Conservation (phyloP, 2,329 filamentous ascomycete species). For the Anthostomella pinea region DNA sequence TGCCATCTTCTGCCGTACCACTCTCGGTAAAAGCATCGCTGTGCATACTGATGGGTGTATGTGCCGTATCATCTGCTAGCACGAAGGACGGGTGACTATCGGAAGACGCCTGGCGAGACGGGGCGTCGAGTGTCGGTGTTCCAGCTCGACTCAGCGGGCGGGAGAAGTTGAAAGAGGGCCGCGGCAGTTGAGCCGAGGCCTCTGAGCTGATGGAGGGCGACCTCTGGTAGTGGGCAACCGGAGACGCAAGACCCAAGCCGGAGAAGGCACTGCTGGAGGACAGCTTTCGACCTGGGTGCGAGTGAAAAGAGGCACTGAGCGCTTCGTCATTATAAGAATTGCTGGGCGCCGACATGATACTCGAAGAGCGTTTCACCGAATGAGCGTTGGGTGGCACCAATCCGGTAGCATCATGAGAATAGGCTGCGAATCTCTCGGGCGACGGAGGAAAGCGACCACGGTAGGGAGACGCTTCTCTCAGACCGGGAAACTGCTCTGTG, state of each 20-base stretch:
- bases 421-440: slow-evolving; percentile 41
- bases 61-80: slow-evolving; percentile 61
- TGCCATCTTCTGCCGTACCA: slow-evolving; percentile 41
- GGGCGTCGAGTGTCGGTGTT: slow-evolving; percentile 55
- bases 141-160: slow-evolving; percentile 77
- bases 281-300: slow-evolving; percentile 71
- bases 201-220: slow-evolving; percentile 87
- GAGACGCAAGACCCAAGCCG: slow-evolving; percentile 49
- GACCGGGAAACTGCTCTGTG: slow-evolving; percentile 32
- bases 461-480: slow-evolving; percentile 36
- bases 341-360: slow-evolving; percentile 60
- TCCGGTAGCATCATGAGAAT: slow-evolving; percentile 49
- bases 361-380: slow-evolving; percentile 54
- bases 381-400: slow-evolving; percentile 50
- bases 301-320: slow-evolving; percentile 53
- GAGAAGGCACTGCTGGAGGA: slow-evolving; percentile 63
- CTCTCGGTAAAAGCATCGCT: slow-evolving; percentile 64
- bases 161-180: slow-evolving; percentile 90
- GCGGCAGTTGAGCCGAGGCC: slow-evolving; percentile 64
- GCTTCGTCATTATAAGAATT: slow-evolving; percentile 71
- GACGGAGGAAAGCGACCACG: slow-evolving; percentile 37
- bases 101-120: slow-evolving; percentile 60
- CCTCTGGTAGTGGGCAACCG: slow-evolving; percentile 61
- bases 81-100: slow-evolving; percentile 66
- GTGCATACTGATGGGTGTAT: slow-evolving; percentile 70